Conservation (phyloP, 768 basidiomycete genomes). For the Tubosaeta sp. region DNA sequence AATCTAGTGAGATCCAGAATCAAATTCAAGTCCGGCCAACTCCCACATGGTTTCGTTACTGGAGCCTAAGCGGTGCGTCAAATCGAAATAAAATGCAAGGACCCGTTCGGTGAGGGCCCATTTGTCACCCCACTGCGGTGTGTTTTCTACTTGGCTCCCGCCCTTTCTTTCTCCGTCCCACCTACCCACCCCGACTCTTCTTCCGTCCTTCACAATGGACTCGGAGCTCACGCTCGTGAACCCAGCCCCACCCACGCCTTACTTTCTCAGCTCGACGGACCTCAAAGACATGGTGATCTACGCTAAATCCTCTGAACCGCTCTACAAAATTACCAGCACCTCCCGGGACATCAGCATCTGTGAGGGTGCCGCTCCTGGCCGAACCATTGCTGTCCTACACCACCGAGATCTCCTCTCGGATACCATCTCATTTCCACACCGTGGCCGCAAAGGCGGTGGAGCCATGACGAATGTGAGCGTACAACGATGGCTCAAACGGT, state of each 20-base stretch:
- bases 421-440: slow-evolving; percentile 25
- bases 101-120: background rate
- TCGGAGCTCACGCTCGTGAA: slow-evolving; percentile 26
- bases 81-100: background rate
- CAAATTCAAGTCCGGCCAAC: background rate
- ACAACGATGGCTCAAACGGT: slow-evolving; percentile 27
- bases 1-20: background rate
- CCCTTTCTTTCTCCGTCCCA: background rate
- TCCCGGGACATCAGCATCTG: slow-evolving; percentile 16
- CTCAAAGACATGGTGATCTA: slow-evolving; percentile 19
- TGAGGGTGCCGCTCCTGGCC: slow-evolving; percentile 7
- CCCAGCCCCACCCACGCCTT: slow-evolving; percentile 21
- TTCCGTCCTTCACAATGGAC: slow-evolving; percentile 19
- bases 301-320: slow-evolving; percentile 15
- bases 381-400: slow-evolving; percentile 23
- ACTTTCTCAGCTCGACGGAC: slow-evolving; percentile 22
- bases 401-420: slow-evolving; percentile 25
- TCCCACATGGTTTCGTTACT: background rate
- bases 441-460: background rate
- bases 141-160: background rate
- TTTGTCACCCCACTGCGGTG: background rate
- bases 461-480: slow-evolving; percentile 8
- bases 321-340: slow-evolving; percentile 24
- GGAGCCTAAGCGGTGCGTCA: background rate
- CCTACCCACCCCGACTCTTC: background rate